phyloP scores from a whole-genome alignment of 169 alveolate genomes.

The Eimeria praecox region DNA sequence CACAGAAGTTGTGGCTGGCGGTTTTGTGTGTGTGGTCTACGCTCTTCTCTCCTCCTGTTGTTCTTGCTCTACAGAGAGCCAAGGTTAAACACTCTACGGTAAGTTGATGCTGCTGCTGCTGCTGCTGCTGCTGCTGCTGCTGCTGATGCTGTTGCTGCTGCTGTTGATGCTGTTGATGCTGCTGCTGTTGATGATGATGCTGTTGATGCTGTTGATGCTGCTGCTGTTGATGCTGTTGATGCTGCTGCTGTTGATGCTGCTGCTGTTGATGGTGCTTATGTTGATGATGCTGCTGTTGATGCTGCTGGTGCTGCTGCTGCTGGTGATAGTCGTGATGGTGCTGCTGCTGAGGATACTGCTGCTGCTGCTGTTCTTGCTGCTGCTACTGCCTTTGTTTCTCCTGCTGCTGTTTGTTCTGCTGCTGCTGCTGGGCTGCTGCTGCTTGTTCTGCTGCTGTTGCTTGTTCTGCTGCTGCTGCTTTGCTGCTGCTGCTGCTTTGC shows the following conservation, averaged over 20 bases:
- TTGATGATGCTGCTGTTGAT: not conserved
- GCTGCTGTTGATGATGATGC: constrained; percentile 1
- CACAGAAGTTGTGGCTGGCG: constrained; percentile 24
- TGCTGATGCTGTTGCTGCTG: constrained; percentile 19
- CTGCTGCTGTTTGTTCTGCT: not conserved
- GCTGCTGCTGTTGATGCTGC: not conserved
- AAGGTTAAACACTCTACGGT: constrained; percentile 65
- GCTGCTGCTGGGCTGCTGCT: constrained; percentile 14
- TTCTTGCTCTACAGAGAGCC: constrained; percentile 76
- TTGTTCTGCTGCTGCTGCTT: not conserved
- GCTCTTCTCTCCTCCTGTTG: constrained; percentile 77
- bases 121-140: constrained; percentile 60
- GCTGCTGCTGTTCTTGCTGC: not conserved
- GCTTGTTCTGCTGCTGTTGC: constrained; percentile 37
- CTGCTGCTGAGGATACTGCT: too few relatives aligned
- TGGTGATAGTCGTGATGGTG: too few relatives aligned
- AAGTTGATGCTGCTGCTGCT: constrained; percentile 44
- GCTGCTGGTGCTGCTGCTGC: constrained; percentile 9
- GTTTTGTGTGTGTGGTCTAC: constrained; percentile 68
- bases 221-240: not conserved
- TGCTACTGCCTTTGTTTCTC: not conserved
- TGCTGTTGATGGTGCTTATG: not conserved
- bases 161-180: constrained; percentile 22
- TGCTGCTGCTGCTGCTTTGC: too few relatives aligned
- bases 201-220: not conserved